Evolutionary conservation across 352 stramenopile genomes (phyloP).

Genomic region (Pythium aristosporum): DNA sequence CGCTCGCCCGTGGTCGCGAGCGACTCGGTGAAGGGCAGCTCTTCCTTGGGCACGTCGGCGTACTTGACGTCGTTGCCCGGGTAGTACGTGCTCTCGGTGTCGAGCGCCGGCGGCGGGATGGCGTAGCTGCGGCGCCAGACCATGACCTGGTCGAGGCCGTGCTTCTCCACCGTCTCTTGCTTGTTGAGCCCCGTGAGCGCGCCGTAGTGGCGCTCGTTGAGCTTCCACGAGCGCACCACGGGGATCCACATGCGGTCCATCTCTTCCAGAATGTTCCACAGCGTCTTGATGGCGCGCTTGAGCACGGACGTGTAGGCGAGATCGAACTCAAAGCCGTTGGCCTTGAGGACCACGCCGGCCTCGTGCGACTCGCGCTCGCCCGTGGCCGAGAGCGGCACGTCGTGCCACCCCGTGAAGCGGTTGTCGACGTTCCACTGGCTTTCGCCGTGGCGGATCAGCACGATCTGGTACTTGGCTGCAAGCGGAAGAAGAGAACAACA

Average conservation of each 20-base stretch:
- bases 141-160: conserved; percentile 98
- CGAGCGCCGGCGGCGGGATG: conserved; percentile 93
- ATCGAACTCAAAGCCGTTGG: conserved; percentile 93
- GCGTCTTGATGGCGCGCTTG: conserved; percentile 97
- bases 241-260: conserved; percentile 98
- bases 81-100: conserved; percentile 86
- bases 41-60: conserved; percentile 83
- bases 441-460: conserved; percentile 95
- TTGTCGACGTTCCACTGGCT: conserved; percentile 98
- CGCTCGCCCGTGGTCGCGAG: conserved; percentile 93
- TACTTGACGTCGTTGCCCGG: conserved; percentile 92
- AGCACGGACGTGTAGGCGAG: conserved; percentile 96
- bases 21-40: conserved; percentile 93
- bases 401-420: conserved; percentile 98
- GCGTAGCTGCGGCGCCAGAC: conserved; percentile 98
- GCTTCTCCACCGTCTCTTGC: conserved; percentile 98
- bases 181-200: conserved; percentile 98
- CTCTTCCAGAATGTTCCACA: conserved; percentile 97
- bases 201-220: conserved; percentile 99
- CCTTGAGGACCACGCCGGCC: conserved; percentile 93
- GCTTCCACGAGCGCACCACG: conserved; percentile 88
- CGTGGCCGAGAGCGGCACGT: conserved; percentile 92
- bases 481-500: background rate
- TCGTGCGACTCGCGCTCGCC: conserved; percentile 92
- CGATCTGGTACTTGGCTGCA: conserved; percentile 85